Base-by-base conservation (phyloP, 129 eudicot genomes). In the Flaveria linearis region DNA sequence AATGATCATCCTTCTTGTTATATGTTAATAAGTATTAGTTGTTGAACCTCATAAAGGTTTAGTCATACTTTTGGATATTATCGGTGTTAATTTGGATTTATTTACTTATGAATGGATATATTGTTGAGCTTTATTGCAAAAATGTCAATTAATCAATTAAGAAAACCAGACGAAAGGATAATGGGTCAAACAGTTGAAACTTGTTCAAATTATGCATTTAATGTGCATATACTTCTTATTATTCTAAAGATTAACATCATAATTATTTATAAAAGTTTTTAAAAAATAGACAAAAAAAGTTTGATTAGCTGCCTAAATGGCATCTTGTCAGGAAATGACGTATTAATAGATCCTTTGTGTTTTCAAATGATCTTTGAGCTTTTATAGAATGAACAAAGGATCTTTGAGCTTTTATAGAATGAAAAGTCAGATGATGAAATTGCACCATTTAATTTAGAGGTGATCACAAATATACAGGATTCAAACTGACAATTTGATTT, bases 1-100 rank as follows among this genome's bases (percentile, higher is more conserved):
- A 55, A 53, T 42, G 75, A 68, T 9, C 69, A 68, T 46, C 68
- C 28, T 74, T 74, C 45, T 60, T 75, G 3, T 13, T 30, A 64
- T 64, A 28, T 49, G 46, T 46, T 45, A 57, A 57, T 6, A 17
- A 8, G 52, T 47, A 12, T 3, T 12, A 47, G 22, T 52, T 5
- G 58, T 16, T 52, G 22, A 49, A 13, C n/a, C 53, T 8, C 12
- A 7, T 14, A 11, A 53, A 52, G 33, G 14, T 72, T 26, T 56
- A 11, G 47, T 7, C 47, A 43, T 43, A 9, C 7, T 7, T 43
- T 7, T n/a, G 58, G 9, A 16, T 16, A 15, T 52, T 52, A n/a
- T 16, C 1, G 23, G 10, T 52, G 23, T 0, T 8, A 47, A 12
- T 12, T 47, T 47, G 12, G 5, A 47, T 25, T 8, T 9, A 18